phyloP scores from a whole-genome alignment of 305 asterid species.

The Rubia tinctorum region DNA sequence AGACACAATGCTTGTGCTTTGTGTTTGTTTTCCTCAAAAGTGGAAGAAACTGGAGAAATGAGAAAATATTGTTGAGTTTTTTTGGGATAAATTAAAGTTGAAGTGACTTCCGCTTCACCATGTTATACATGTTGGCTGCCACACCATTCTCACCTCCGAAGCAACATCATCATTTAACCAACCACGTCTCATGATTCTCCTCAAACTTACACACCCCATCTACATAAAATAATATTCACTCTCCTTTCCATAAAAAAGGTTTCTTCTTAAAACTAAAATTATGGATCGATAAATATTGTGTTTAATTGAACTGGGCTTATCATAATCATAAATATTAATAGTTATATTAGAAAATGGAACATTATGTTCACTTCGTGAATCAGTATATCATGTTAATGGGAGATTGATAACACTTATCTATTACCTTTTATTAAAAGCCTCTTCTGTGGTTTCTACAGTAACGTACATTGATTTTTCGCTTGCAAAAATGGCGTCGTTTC shows the following conservation, averaged over 20 bases:
- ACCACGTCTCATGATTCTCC: neutral
- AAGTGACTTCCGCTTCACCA: neutral
- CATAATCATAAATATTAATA: no score
- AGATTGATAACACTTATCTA: no score
- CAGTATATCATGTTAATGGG: no score
- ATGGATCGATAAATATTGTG: no score
- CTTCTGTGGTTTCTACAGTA: no score
- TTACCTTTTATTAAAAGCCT: no score
- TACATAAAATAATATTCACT: neutral
- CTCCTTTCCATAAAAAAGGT: neutral
- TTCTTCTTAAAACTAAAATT: no score
- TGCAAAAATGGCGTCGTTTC: no score
- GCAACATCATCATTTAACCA: neutral
- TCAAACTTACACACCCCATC: neutral
- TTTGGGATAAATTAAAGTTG: neutral
- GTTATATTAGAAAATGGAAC: no score
- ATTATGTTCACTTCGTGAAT: no score
- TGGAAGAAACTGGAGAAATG: neutral
- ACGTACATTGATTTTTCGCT: no score
- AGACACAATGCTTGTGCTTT: conserved; percentile 37
- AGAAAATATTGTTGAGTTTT: neutral
- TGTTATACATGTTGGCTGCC: neutral
- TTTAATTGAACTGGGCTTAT: no score
- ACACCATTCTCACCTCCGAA: neutral
- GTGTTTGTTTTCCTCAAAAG: conserved; percentile 10